Base-by-base conservation (phyloP, 129 eudicot genomes). In the Saposhnikovia divaricata region DNA sequence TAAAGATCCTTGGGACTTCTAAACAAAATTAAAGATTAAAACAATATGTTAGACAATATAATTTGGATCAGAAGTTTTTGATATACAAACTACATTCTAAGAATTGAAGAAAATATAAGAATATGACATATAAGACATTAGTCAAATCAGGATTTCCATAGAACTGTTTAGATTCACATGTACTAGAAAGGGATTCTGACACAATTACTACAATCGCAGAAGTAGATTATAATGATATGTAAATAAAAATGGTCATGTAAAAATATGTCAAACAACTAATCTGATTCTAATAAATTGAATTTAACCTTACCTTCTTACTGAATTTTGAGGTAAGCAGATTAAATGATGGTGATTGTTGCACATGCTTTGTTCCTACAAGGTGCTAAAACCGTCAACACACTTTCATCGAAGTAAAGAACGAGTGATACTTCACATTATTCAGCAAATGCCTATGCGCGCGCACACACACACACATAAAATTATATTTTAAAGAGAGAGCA, bases 241-340 rank as follows among this genome's bases (percentile, higher is more conserved):
- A 12, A 13, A 45, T 25, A n/a, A 83, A 42, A 83, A 7, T 37
- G 66, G 61, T 50, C 55, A 11, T 13, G 23, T 43, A 31, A 59
- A 48, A 1, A 6, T 28, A 28, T 12, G 45, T 9, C 31, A 59
- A 59, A 59, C 31, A 42, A 21, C 10, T 9, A 45, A 65, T 39
- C 14, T 27, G 27, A 27, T 13, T 44, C 38, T 1, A 31, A 11
- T 3, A 40, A 44, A 59, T 6, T 27, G 13, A 28, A 6, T 61
- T 61, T 25, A 53, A 74, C 8, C n/a, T 16, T 82, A 89, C 98
- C 97, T 86, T 89, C 80, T 89, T 89, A 75, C 55, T 78, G 13
- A 88, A 82, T 72, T 79, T 93, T 77, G 90, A 81, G 80, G 90
- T 77, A 74, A 87, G 84, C 79, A 89, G 59, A 66, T 74, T 83